Percentiles rank a stretch among this genome's conserved stretches.
Conservation (phyloP, 1,284 basidiomycete species). For the Ceratobasidium sp. region DNA sequence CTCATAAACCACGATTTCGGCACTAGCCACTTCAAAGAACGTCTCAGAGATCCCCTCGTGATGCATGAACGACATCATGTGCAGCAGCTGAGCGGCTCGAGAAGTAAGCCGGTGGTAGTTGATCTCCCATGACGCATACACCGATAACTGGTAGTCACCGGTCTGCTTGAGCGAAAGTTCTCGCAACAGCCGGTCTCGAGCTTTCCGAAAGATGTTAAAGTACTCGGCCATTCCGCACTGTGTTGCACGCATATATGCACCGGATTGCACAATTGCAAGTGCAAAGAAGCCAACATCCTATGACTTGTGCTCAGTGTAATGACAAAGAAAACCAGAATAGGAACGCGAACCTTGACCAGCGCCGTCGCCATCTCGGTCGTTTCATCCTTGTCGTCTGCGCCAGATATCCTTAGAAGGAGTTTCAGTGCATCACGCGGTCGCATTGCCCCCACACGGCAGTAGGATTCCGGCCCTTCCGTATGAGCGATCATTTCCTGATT, state of each 20-base stretch:
- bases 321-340: too few species aligned
- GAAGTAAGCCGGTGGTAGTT: neutral
- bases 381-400: neutral
- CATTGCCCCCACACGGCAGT: neutral
- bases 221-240: too few species aligned
- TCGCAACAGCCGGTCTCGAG: too few species aligned
- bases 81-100: neutral
- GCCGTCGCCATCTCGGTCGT: too few species aligned
- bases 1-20: neutral
- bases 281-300: slow-evolving; percentile 15
- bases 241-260: slow-evolving; percentile 16
- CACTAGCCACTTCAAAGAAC: neutral
- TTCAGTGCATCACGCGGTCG: neutral
- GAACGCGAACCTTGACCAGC: neutral
- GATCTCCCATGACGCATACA: slow-evolving; percentile 5
- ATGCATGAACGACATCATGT: neutral
- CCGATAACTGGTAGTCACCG: slow-evolving; percentile 1
- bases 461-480: neutral
- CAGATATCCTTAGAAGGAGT: neutral
- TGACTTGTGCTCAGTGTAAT: neutral
- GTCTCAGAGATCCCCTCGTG: slow-evolving; percentile 4
- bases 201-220: too few species aligned
- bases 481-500: neutral
- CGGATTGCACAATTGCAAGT: slow-evolving; percentile 15
- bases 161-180: too few species aligned